These are phyloP conservation scores for Dispira simplex DNA, from an alignment of 192 early-diverging fungal genomes.

Conservation along the genomic window DNA sequence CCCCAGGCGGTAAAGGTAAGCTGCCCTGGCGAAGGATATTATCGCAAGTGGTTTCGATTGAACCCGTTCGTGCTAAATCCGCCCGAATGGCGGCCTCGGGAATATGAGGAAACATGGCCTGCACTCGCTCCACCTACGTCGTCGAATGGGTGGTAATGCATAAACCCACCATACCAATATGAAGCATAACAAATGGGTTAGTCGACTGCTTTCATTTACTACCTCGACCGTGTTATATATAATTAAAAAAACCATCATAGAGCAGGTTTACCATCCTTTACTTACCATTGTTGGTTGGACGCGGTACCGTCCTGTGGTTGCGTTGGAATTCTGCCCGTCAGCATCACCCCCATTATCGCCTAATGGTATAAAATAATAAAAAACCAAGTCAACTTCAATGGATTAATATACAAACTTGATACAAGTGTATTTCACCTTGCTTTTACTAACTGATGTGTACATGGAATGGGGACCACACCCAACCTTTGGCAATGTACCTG, in stretches of 20 bases:
- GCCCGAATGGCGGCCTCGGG: conserved; percentile 54
- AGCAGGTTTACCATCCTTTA: not conserved
- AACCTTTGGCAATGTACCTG: no score
- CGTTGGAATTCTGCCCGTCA: not conserved
- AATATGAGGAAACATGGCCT: conserved; percentile 71
- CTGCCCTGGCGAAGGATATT: conserved; percentile 54
- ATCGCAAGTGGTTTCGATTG: conserved; percentile 64
- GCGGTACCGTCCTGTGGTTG: not conserved
- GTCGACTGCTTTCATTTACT: no score
- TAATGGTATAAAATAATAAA: not conserved
- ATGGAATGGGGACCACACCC: no score
- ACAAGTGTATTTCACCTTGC: no score
- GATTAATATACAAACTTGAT: not conserved
- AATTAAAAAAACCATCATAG: no score
- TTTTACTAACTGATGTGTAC: no score
- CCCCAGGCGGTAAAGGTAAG: conserved; percentile 20
- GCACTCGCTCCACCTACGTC: conserved; percentile 46
- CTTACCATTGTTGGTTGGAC: conserved; percentile 5
- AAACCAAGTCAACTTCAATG: not conserved
- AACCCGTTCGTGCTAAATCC: conserved; percentile 68
- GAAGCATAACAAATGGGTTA: no score
- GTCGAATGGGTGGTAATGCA: no score
- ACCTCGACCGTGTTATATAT: no score
- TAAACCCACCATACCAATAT: no score
- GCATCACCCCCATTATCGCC: not conserved